Evolutionary conservation across 78 protist genomes (phyloP).

Genomic region (Dictyostelium brefeldianum): DNA sequence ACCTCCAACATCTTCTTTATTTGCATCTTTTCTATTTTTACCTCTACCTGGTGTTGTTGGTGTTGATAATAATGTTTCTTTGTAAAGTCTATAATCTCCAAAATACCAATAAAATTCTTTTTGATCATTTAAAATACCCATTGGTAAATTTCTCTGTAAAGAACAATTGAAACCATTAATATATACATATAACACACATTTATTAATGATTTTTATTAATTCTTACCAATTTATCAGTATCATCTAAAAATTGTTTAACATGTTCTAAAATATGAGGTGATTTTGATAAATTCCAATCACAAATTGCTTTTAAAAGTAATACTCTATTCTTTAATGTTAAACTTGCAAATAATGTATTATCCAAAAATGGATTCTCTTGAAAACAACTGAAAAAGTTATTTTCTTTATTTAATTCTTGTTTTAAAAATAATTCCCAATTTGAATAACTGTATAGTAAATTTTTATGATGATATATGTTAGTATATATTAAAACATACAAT

Average conservation of each 20-base stretch:
- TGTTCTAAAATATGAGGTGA: background rate
- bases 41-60: background rate
- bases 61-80: conserved; percentile 33
- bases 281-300: conserved; percentile 52
- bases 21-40: background rate
- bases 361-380: conserved; percentile 22
- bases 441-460: background rate
- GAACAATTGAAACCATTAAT: too few species aligned
- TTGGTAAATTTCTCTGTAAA: conserved; percentile 16
- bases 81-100: conserved; percentile 55
- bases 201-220: background rate
- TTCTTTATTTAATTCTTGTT: conserved; percentile 27
- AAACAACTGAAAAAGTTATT: conserved; percentile 13
- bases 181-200: too few species aligned
- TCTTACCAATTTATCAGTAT: conserved; percentile 19
- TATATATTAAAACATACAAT: too few species aligned
- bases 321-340: conserved; percentile 27
- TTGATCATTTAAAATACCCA: conserved; percentile 19
- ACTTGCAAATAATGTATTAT: conserved; percentile 8
- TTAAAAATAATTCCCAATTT: conserved; percentile 41
- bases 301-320: conserved; percentile 19
- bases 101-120: conserved; percentile 35
- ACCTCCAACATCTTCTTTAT: background rate
- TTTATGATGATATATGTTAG: too few species aligned
- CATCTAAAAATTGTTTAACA: background rate